Percentiles rank a stretch among this genome's conserved stretches.
Conservation (phyloP, 139 green algal genomes). For the Volvox africanus region DNA sequence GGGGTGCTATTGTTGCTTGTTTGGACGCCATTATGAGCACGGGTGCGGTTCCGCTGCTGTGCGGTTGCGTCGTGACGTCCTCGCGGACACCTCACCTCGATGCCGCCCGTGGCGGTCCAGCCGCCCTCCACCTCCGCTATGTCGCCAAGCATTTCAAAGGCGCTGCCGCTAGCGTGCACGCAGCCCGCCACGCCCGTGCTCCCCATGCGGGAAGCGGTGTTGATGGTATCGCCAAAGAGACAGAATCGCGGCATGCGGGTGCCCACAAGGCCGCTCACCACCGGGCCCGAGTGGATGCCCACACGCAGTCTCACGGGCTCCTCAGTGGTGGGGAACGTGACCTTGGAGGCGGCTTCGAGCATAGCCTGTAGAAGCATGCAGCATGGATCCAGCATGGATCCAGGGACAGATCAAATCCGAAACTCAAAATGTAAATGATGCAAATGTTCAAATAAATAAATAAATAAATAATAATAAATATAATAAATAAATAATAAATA, state of each 20-base stretch:
- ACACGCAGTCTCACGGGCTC: conserved; percentile 15
- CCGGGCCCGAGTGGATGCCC: conserved; percentile 20
- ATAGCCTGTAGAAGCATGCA: neutral
- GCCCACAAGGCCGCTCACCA: conserved; percentile 55
- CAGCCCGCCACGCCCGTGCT: conserved; percentile 27
- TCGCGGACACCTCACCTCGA: no score
- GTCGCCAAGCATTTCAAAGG: neutral
- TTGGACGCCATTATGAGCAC: no score
- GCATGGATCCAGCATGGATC: no score
- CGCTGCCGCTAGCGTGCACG: conserved; percentile 13
- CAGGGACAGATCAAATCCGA: no score
- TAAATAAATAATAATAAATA: no score
- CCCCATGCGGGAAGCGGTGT: conserved; percentile 49
- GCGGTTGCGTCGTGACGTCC: no score
- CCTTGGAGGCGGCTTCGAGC: neutral
- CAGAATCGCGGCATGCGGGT: conserved; percentile 53
- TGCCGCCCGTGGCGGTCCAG: neutral
- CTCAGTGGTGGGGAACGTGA: conserved; percentile 49
- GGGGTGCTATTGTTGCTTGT: no score
- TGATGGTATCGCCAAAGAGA: conserved; percentile 64
- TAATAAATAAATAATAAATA: no score
- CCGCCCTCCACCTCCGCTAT: neutral
- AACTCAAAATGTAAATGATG: no score
- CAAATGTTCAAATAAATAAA: no score
- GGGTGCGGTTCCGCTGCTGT: no score